Conservation (phyloP, 352 stramenopile species). For the Blastocystis hominis region DNA sequence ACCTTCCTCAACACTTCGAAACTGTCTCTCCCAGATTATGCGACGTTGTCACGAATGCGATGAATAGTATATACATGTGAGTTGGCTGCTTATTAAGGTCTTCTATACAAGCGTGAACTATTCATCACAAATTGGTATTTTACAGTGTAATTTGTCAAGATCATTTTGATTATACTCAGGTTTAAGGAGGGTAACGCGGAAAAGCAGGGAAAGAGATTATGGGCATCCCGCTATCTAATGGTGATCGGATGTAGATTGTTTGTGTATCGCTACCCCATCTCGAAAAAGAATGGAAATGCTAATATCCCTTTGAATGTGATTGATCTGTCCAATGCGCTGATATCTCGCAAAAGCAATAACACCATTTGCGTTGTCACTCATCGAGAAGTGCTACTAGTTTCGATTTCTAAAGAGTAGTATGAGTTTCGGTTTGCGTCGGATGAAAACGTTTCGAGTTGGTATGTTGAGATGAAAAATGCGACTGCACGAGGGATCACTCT, state of each 20-base stretch:
- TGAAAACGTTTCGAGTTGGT: neutral
- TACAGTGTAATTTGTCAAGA: neutral
- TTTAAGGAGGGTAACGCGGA: slow-evolving; percentile 19
- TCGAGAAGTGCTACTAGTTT: neutral
- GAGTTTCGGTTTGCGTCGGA: neutral
- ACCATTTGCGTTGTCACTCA: slow-evolving; percentile 8
- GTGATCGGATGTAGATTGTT: slow-evolving; percentile 33
- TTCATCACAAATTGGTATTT: slow-evolving; percentile 53
- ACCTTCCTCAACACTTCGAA: slow-evolving; percentile 54
- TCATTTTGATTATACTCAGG: neutral
- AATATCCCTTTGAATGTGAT: slow-evolving; percentile 49
- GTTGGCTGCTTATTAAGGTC: neutral
- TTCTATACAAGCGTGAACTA: neutral
- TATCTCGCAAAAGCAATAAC: slow-evolving; percentile 4
- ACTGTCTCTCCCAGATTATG: neutral
- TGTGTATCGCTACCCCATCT: slow-evolving; percentile 33
- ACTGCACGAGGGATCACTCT: neutral
- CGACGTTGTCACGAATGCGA: neutral
- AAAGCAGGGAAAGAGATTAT: slow-evolving; percentile 35
- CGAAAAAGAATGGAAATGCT: neutral
- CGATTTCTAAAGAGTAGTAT: neutral
- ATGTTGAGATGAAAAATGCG: slow-evolving; percentile 8
- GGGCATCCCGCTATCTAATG: slow-evolving; percentile 15
- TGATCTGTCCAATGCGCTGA: slow-evolving; percentile 45
- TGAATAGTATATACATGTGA: neutral